These are phyloP conservation scores for Apophysomyces sp. DNA, from an alignment of 371 early-diverging fungal species.

Conservation along the genomic window DNA sequence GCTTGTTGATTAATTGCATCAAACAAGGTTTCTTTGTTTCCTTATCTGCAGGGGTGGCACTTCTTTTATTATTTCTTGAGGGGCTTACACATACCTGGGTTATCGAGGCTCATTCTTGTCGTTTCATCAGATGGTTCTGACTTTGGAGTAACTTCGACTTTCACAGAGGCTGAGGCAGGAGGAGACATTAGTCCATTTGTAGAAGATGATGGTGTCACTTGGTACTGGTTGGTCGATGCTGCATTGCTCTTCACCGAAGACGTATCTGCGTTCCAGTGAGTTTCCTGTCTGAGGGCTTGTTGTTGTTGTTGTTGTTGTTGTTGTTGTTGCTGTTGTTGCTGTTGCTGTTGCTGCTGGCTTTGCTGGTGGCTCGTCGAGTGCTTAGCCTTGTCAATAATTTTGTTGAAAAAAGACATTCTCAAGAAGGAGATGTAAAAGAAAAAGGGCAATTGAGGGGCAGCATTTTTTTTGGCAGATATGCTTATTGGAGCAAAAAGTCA, in stretches of 20 bases:
- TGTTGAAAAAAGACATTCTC: slow-evolving; percentile 25
- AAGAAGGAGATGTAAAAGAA: background rate
- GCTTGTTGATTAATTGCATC: background rate
- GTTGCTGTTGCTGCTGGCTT: background rate
- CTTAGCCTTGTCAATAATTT: slow-evolving; percentile 24
- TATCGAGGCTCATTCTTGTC: slow-evolving; percentile 22
- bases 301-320: slow-evolving; percentile 10
- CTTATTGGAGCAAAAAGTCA: no score
- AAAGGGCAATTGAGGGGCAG: slow-evolving; percentile 1
- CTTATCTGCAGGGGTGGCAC: background rate
- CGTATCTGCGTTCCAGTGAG: background rate
- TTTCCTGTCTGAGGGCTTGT: background rate
- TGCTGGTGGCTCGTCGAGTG: slow-evolving; percentile 9
- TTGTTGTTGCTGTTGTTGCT: background rate
- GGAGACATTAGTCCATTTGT: slow-evolving; percentile 1
- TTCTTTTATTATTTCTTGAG: slow-evolving; percentile 1
- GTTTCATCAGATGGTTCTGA: slow-evolving; percentile 13
- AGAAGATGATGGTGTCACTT: slow-evolving; percentile 5
- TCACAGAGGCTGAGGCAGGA: slow-evolving; percentile 2
- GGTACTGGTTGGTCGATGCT: background rate
- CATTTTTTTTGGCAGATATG: background rate
- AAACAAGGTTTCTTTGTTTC: slow-evolving; percentile 1
- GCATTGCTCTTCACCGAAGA: background rate
- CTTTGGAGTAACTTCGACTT: slow-evolving; percentile 5
- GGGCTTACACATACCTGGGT: slow-evolving; percentile 9